phyloP scores from a whole-genome alignment of 805 yeast genomes.

The Cyberlindnera amylophila region DNA sequence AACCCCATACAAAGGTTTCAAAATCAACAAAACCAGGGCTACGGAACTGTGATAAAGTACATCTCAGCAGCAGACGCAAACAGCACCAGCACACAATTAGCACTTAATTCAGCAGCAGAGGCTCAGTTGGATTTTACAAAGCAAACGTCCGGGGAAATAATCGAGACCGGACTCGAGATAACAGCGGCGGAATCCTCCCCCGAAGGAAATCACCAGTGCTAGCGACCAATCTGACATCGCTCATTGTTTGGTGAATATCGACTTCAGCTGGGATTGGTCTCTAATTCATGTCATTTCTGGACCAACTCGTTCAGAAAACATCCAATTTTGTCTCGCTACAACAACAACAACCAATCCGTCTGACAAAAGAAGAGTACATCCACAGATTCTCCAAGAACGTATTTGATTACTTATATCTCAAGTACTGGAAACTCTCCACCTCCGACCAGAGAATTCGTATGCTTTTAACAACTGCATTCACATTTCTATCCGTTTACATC shows the following conservation, averaged over 20 bases:
- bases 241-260: no score
- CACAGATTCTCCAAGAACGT: slow-evolving; percentile 9
- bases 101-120: no score
- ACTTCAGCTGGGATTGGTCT: background rate
- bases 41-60: no score
- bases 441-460: slow-evolving; percentile 17
- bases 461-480: slow-evolving; percentile 24
- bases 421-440: slow-evolving; percentile 23
- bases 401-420: slow-evolving; percentile 17
- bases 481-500: slow-evolving; percentile 29
- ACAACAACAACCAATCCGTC: background rate
- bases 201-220: no score
- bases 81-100: no score
- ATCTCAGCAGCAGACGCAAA: no score
- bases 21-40: no score
- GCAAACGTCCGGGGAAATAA: slow-evolving; percentile 8
- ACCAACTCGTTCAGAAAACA: background rate
- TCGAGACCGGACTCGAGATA: background rate
- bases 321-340: background rate
- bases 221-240: no score
- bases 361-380: slow-evolving; percentile 20
- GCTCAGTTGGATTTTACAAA: no score
- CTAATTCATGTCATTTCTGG: slow-evolving; percentile 6
- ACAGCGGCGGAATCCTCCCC: no score
- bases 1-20: no score